Evolutionary conservation across 2,329 filamentous ascomycete species (phyloP).

Genomic region (Fusarium buharicum): DNA sequence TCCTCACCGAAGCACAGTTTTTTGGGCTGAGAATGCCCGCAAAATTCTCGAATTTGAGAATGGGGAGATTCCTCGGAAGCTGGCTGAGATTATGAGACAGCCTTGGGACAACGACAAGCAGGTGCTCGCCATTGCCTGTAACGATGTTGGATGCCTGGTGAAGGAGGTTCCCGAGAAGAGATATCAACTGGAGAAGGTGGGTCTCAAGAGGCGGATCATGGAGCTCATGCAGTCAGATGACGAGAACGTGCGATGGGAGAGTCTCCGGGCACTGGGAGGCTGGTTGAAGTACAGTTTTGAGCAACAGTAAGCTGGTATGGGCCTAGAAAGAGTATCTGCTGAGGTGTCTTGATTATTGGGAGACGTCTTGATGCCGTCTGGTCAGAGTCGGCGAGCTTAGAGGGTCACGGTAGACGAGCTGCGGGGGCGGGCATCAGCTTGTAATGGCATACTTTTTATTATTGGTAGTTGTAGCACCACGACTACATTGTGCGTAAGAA

Average conservation of each 20-base stretch:
- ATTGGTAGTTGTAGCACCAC: constrained; percentile 35
- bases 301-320: constrained; percentile 40
- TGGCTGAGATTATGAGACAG: constrained; percentile 83
- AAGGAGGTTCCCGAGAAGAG: constrained; percentile 90
- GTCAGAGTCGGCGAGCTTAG: constrained; percentile 34
- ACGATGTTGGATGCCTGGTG: constrained; percentile 88
- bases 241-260: constrained; percentile 92
- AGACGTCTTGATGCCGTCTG: constrained; percentile 36
- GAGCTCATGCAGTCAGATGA: constrained; percentile 91
- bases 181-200: constrained; percentile 80
- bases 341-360: constrained; percentile 39
- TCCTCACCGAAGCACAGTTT: constrained; percentile 84
- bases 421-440: constrained; percentile 44
- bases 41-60: constrained; percentile 87
- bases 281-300: constrained; percentile 75
- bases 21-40: constrained; percentile 92
- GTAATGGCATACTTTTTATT: constrained; percentile 48
- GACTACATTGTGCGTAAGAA: constrained; percentile 37
- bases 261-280: constrained; percentile 79
- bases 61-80: constrained; percentile 79
- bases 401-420: constrained; percentile 43
- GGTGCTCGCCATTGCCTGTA: constrained; percentile 91
- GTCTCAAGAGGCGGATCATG: constrained; percentile 89
- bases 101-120: constrained; percentile 84
- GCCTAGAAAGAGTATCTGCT: constrained; percentile 26